phyloP scores from a whole-genome alignment of 345 rosid genomes.

The Camelina hispida region DNA sequence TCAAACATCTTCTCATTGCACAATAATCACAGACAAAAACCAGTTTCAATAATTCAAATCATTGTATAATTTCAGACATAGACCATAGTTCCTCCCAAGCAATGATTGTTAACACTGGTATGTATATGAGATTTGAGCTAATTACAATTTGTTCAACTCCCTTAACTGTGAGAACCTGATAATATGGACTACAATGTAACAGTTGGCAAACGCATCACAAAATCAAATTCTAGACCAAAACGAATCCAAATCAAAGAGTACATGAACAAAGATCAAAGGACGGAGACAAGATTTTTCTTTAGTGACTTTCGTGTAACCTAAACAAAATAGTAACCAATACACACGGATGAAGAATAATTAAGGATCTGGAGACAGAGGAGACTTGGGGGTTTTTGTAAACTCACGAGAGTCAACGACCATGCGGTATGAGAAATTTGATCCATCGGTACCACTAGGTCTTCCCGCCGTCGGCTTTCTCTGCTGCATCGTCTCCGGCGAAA shows the following conservation, averaged over 20 bases:
- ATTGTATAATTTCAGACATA: too few relatives aligned
- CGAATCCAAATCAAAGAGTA: conserved; percentile 6
- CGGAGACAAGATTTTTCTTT: conserved; percentile 45
- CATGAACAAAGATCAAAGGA: conserved; percentile 43
- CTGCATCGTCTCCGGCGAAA: conserved; percentile 49
- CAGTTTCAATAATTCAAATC: too few relatives aligned
- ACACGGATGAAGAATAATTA: not conserved
- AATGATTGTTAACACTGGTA: too few relatives aligned
- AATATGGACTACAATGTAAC: not conserved
- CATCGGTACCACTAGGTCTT: conserved; percentile 70
- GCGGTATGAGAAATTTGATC: conserved; percentile 82
- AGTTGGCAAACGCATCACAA: not conserved
- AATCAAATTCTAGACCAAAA: not conserved
- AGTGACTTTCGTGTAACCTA: conserved; percentile 48
- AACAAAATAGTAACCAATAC: not conserved
- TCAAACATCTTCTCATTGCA: too few relatives aligned
- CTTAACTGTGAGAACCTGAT: not conserved
- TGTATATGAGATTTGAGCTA: not conserved
- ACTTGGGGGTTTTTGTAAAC: conserved; percentile 34
- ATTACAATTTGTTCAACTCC: not conserved
- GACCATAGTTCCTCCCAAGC: too few relatives aligned
- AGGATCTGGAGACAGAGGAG: not conserved
- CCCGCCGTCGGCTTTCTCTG: conserved; percentile 48
- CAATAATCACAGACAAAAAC: too few relatives aligned
- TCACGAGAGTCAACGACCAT: conserved; percentile 92